Evolutionary conservation across 805 yeast genomes (phyloP), one percentile per base, ranked within the genome.

Genomic region (Ogataea dorogensis): DNA sequence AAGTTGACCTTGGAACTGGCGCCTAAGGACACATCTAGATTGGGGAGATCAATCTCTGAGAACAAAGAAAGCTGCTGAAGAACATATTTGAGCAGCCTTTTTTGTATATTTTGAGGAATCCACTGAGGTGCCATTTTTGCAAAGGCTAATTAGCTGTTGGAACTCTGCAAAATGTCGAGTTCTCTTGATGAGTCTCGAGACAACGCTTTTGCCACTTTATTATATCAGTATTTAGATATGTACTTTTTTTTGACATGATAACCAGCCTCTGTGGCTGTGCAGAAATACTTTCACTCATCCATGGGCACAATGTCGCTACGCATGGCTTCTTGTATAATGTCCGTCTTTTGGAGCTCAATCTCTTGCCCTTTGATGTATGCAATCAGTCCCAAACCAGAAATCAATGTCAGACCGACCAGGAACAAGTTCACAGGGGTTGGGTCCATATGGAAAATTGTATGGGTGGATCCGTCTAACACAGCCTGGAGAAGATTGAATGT

Each of bases 81-180:
- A 4, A 88, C 76, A 58, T 86, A 87, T 27, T 84, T 76, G 27
- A 89, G 73, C 24, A 88, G 72, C 49, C 95, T 68, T 61, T 85
- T 83, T 53, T 88, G 96, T 26, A 89, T 69, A 59, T 83, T 85
- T 57, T 81, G 91, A 5, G 95, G 91, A 59, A 86, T 71, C 94
- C 95, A 86, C 54, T 49, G 64, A 50, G 55, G 69, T 27, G 55
- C 53, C 61, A 55, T 58, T 16, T 23, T 36, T 19, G 12, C 28
- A 14, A 13, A 14, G 28, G 10, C 15, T 7, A 19, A 12, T 24
- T 4, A 23, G 17, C 19, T 7, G 20, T n/a, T n/a, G n/a, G n/a
- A n/a, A n/a, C n/a, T n/a, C n/a, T n/a, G n/a, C n/a, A n/a, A n/a
- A n/a, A n/a, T n/a, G n/a, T n/a, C n/a, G n/a, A n/a, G n/a, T n/a